Base-by-base conservation (phyloP, 352 stramenopile species). In the Aphanomyces cochlioides region DNA sequence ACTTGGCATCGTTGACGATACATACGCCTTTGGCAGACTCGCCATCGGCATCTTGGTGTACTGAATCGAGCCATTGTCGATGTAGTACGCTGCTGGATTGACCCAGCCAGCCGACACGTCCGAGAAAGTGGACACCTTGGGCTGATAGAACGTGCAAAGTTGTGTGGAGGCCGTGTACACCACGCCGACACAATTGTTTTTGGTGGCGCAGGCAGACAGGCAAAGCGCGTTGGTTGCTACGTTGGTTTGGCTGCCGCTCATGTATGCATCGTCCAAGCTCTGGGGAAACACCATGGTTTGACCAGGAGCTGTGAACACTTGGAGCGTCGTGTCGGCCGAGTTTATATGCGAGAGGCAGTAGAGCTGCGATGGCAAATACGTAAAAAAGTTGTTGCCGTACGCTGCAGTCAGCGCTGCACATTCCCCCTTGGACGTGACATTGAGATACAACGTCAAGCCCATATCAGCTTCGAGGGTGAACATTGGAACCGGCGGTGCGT, bases 91-190 rank as follows among this genome's bases (percentile, higher is more conserved):
- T 5, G 40, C 34, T 12, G 56, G 34, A 5, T n/a, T 13, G 43
- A 60, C 41, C 63, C 63, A 69, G 28, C 63, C 63, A n/a, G 63
- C 63, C 3, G 38, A 6, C 4, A 60, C 41, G n/a, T 47, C 63
- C 17, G 7, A 13, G 13, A 38, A 47, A 12, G 7, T 39, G 12
- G 47, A 13, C 7, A 37, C 15, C n/a, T 50, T 5, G 13, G 63
- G 63, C 40, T 47, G 37, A 15, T 48, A 69, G 15, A 61, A 69
- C 36, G 63, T 43, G 45, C 63, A 69, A 19, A 47, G 8, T 3
- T 58, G 19, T 17, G 50, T 41, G 5, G 8, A 59, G 45, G 7
- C 45, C 6, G 63, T 40, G 63, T 61, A 69, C 28, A 28, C 47
- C 1, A 60, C 36, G 17, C 21, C 45, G 28, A 47, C 47, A 13